Evolutionary conservation across 2,329 filamentous ascomycete species (phyloP).

Genomic region (Monosporascus sp.): DNA sequence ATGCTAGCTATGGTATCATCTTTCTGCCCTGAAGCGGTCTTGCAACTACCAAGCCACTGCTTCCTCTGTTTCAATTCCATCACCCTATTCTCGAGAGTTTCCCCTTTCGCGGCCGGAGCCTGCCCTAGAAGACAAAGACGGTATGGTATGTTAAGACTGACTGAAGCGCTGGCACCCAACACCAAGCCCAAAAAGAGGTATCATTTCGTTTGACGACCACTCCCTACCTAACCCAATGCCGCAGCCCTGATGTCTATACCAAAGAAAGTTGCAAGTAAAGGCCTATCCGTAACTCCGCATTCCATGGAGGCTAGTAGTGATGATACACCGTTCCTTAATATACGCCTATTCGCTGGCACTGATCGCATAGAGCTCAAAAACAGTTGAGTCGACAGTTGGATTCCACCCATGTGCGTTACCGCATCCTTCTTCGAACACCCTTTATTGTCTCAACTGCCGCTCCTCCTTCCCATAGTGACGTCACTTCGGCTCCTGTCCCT

Average conservation of each 20-base stretch:
- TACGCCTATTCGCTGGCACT: neutral
- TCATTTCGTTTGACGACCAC: neutral
- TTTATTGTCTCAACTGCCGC: conserved; percentile 5
- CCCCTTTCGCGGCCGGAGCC: neutral
- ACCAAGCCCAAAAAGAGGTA: neutral
- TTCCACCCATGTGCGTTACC: neutral
- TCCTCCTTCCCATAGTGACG: conserved; percentile 21
- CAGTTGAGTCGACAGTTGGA: neutral
- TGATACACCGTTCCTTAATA: neutral
- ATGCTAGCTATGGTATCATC: no score
- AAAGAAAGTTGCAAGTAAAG: neutral
- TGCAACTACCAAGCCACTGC: no score
- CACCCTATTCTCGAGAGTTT: no score
- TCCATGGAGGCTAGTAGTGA: neutral
- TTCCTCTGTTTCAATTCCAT: no score
- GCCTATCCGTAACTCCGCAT: neutral
- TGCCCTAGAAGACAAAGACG: neutral
- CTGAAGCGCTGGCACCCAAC: no score
- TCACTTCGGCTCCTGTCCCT: conserved; percentile 40
- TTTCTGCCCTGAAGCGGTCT: no score
- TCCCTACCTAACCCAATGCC: neutral
- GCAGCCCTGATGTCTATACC: neutral
- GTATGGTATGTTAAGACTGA: no score
- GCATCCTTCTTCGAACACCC: neutral
- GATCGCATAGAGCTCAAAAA: neutral